Evolutionary conservation across 2,329 filamentous ascomycete genomes (phyloP), one percentile per base, ranked within the genome.

Genomic region (Diplocarpon mali): DNA sequence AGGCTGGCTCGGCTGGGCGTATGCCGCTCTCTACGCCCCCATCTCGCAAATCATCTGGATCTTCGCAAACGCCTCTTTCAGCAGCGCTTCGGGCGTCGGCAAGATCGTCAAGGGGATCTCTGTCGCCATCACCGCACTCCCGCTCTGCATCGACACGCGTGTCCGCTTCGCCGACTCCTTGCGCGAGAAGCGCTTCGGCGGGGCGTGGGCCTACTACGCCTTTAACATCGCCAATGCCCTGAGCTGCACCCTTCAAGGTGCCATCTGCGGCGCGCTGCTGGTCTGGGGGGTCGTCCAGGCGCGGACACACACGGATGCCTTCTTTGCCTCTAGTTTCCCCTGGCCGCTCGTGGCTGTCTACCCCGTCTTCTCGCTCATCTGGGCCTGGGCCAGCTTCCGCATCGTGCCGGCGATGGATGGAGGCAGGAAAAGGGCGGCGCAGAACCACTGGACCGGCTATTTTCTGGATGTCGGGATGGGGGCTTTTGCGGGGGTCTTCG

Each of bases 391-490:
- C 29, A 40, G 43, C 20, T 38, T 41, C n/a, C 36, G 13, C 11
- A 7, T 46, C 2, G 24, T 32, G 31, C 44, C 44, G 20, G 41
- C 36, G n/a, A 10, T 40, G 16, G 38, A 46, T 38, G 38, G 44
- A 11, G 15, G 44, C 12, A 20, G 44, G 11, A 41, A 41, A n/a
- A 11, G 38, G 27, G 38, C 34, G 2, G 38, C 31, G n/a, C 44
- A 46, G 38, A 16, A 13, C 13, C 29, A 17, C 15, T 41, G 44
- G 38, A n/a, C 37, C 6, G 44, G 44, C 3, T 34, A 46, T 24
- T 31, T 46, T 17, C 24, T 46, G 3, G 44, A 46, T 31, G 35
- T 38, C 11, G 44, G 38, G 14, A 41, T 46, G 31, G 44, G 38
- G 9, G 38, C 34, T 8, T 46, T 46, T 37, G 38, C 44, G 10